Conservation (phyloP, 2,329 filamentous ascomycete species). For the Cryphonectria carpinicola region DNA sequence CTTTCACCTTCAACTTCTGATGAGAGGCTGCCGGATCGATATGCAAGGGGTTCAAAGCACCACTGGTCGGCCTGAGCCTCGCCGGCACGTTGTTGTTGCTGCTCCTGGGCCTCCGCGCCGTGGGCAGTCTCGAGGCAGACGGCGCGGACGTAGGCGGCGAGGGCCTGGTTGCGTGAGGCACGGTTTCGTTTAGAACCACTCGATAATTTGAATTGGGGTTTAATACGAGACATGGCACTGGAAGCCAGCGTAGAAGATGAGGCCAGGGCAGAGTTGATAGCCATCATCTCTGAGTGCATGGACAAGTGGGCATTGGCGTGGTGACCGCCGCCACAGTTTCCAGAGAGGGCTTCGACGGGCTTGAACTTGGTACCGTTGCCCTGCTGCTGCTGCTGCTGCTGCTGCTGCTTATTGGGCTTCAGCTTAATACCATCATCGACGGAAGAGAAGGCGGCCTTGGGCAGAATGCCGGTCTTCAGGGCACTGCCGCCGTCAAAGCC, state of each 20-base stretch:
- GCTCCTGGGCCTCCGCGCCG: conserved; percentile 27
- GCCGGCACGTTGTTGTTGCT: conserved; percentile 38
- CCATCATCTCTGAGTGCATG: conserved; percentile 62
- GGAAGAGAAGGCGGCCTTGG: conserved; percentile 39
- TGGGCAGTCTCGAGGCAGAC: conserved; percentile 42
- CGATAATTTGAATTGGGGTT: conserved; percentile 54
- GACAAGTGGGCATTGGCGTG: conserved; percentile 48
- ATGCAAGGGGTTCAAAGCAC: conserved; percentile 52
- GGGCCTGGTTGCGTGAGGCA: conserved; percentile 45
- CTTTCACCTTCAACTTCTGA: conserved; percentile 30
- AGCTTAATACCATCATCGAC: conserved; percentile 41
- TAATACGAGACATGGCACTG: conserved; percentile 48
- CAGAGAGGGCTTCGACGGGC: conserved; percentile 41
- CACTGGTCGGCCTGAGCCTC: conserved; percentile 46
- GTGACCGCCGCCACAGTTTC: conserved; percentile 37
- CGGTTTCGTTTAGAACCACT: conserved; percentile 52
- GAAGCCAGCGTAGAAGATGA: conserved; percentile 48
- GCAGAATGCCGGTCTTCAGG: conserved; percentile 50
- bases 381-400: conserved; percentile 8
- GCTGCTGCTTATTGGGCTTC: conserved; percentile 30
- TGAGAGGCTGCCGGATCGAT: conserved; percentile 40
- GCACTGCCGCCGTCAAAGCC: conserved; percentile 52
- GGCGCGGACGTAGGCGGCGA: conserved; percentile 49
- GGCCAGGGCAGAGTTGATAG: conserved; percentile 53
- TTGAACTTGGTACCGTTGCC: conserved; percentile 40